A percentile compares a stretch with the other conserved stretches of the same genome.
These are phyloP conservation scores for Blastomyces gilchristii DNA, from an alignment of 2,329 filamentous ascomycete species.

Conservation along the genomic window DNA sequence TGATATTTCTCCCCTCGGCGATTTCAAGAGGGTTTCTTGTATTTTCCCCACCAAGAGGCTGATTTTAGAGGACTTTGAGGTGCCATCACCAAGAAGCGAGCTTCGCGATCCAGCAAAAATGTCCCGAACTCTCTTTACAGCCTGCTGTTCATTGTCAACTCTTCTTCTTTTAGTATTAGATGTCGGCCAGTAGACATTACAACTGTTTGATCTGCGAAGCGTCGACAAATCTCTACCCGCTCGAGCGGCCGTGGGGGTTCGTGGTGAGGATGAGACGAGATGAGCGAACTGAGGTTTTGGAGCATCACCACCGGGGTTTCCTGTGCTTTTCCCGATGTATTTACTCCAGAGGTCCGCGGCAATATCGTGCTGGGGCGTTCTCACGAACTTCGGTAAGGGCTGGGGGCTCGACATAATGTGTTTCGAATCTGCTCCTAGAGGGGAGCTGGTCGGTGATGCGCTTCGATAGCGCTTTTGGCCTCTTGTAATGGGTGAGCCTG, in stretches of 20 bases:
- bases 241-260: constrained; percentile 45
- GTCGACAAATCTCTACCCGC: constrained; percentile 35
- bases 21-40: constrained; percentile 39
- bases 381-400: constrained; percentile 48
- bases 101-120: constrained; percentile 34
- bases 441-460: constrained; percentile 63
- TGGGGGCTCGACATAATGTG: constrained; percentile 47
- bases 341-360: constrained; percentile 68
- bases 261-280: constrained; percentile 60
- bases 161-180: constrained; percentile 54
- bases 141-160: constrained; percentile 38
- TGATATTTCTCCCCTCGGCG: constrained; percentile 19
- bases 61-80: constrained; percentile 37
- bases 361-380: constrained; percentile 60
- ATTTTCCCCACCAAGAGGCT: constrained; percentile 58
- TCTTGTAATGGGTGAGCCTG: constrained; percentile 37
- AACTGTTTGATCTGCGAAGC: constrained; percentile 57
- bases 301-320: constrained; percentile 38
- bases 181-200: constrained; percentile 57
- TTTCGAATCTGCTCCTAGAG: constrained; percentile 38
- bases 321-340: constrained; percentile 48
- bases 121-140: constrained; percentile 37
- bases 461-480: constrained; percentile 60
- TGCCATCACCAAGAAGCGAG: constrained; percentile 25
- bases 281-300: constrained; percentile 51